Conservation (phyloP, 768 basidiomycete species). For the Calocybe cyanea region DNA sequence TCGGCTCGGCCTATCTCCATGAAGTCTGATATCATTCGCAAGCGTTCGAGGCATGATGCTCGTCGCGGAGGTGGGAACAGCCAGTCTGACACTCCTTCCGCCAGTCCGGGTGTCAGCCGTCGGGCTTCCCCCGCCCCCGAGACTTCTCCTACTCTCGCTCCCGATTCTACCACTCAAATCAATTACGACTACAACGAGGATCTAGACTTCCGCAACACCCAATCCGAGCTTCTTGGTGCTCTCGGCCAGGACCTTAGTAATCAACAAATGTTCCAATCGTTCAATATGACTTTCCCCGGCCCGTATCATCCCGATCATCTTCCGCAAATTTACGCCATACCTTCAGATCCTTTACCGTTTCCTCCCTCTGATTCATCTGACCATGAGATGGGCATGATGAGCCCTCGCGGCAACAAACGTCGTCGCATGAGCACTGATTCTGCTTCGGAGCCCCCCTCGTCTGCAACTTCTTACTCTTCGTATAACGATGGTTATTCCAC, state of each 20-base stretch:
- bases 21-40: slow-evolving; percentile 89
- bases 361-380: slow-evolving; percentile 36
- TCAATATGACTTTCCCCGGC: slow-evolving; percentile 54
- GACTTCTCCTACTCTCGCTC: slow-evolving; percentile 61
- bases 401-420: slow-evolving; percentile 57
- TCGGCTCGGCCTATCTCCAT: slow-evolving; percentile 84
- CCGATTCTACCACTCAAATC: slow-evolving; percentile 64
- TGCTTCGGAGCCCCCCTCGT: slow-evolving; percentile 51
- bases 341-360: slow-evolving; percentile 53
- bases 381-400: slow-evolving; percentile 32
- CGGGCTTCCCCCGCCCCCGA: slow-evolving; percentile 67
- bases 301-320: slow-evolving; percentile 76
- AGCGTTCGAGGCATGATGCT: slow-evolving; percentile 79
- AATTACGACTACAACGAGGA: slow-evolving; percentile 50
- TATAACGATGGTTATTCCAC: slow-evolving; percentile 61
- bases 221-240: slow-evolving; percentile 51
- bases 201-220: slow-evolving; percentile 31
- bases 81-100: slow-evolving; percentile 67
- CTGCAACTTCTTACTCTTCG: slow-evolving; percentile 60
- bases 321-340: slow-evolving; percentile 43
- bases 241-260: slow-evolving; percentile 31
- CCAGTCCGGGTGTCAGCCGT: slow-evolving; percentile 69
- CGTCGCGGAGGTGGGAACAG: slow-evolving; percentile 50
- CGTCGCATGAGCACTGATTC: slow-evolving; percentile 67
- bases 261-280: slow-evolving; percentile 24